Conservation (phyloP, 768 basidiomycete genomes). For the Guyanaporus albipodus region DNA sequence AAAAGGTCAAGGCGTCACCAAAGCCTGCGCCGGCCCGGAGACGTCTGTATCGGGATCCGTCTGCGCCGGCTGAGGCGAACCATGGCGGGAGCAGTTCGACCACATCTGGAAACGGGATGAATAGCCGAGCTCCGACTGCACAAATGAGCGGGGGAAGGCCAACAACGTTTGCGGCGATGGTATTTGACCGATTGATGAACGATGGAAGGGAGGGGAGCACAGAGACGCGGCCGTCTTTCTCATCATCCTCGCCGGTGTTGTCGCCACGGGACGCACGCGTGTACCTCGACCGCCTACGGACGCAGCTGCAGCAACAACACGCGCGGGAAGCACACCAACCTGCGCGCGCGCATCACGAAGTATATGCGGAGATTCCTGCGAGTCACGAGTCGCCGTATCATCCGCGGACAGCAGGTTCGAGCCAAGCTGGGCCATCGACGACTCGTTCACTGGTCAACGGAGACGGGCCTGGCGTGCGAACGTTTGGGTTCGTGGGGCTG, state of each 20-base stretch:
- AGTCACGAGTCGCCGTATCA: constrained; percentile 5
- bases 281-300: constrained; percentile 15
- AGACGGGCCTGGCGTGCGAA: constrained; percentile 11
- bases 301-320: constrained; percentile 11
- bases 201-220: constrained; percentile 9
- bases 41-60: constrained; percentile 8
- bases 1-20: constrained; percentile 40
- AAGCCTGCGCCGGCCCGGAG: constrained; percentile 22
- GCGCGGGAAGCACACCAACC: constrained; percentile 2
- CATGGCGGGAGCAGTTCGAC: constrained; percentile 1
- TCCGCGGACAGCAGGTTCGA: constrained; percentile 7
- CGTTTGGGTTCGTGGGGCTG: constrained; percentile 10
- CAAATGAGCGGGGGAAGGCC: constrained; percentile 16
- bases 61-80: constrained; percentile 8
- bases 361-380: neutral
- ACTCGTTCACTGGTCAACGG: constrained; percentile 2
- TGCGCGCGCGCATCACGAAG: neutral
- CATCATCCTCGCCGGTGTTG: neutral
- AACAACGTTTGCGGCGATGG: constrained; percentile 14
- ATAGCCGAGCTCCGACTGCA: constrained; percentile 5
- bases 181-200: constrained; percentile 18
- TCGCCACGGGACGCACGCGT: constrained; percentile 6
- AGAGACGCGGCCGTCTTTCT: constrained; percentile 6
- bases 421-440: constrained; percentile 2
- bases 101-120: neutral